phyloP scores from a whole-genome alignment of 768 basidiomycete species.

The Lactifluus piperatus region DNA sequence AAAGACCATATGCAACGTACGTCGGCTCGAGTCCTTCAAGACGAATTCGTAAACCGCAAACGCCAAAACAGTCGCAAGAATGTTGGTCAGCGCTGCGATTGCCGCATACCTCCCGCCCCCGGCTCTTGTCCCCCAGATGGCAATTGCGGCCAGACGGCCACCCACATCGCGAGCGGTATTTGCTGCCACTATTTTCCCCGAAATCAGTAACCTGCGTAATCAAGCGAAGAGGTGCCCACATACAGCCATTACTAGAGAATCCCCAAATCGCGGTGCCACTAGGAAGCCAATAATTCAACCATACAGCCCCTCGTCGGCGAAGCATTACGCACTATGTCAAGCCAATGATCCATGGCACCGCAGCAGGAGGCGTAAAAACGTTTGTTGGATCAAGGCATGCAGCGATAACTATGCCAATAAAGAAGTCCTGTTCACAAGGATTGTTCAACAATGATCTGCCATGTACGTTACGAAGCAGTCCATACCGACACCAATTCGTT shows the following conservation, averaged over 20 bases:
- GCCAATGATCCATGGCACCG: constrained; percentile 23
- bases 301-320: background rate
- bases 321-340: constrained; percentile 21
- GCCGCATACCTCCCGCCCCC: constrained; percentile 28
- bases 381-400: constrained; percentile 25
- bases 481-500: constrained; percentile 34
- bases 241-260: constrained; percentile 22
- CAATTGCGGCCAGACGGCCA: constrained; percentile 23
- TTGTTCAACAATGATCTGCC: background rate
- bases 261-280: constrained; percentile 24
- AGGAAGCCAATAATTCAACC: background rate
- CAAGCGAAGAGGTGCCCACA: constrained; percentile 2
- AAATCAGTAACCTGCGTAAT: background rate
- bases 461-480: background rate
- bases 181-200: constrained; percentile 22
- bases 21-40: constrained; percentile 24
- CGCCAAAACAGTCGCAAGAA: constrained; percentile 25
- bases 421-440: constrained; percentile 19
- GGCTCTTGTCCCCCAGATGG: constrained; percentile 25
- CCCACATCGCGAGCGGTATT: constrained; percentile 27
- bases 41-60: constrained; percentile 24
- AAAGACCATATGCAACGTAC: constrained; percentile 8
- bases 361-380: constrained; percentile 24
- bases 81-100: constrained; percentile 27
- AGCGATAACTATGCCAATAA: constrained; percentile 23